Conservation (phyloP, 2,329 filamentous ascomycete species). For the Ascochyta pisi region DNA sequence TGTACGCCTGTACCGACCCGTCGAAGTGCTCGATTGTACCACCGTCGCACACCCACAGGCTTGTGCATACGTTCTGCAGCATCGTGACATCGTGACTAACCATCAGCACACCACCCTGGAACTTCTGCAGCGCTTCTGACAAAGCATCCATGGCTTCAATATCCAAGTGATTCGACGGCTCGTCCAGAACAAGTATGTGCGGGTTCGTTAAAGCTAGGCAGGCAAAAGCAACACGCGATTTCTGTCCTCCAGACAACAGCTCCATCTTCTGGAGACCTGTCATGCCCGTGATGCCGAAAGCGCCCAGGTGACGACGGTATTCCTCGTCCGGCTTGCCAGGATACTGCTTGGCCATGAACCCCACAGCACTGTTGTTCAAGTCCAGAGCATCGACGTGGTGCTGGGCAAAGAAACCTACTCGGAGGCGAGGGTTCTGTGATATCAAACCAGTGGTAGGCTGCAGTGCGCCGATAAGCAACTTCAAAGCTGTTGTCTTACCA, state of each 20-base stretch:
- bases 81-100: conserved; percentile 99
- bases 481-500: conserved; percentile 97
- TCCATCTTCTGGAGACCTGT: conserved; percentile 97
- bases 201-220: conserved; percentile 92
- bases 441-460: conserved; percentile 80
- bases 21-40: conserved; percentile 96
- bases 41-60: conserved; percentile 94
- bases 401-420: conserved; percentile 96
- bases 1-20: conserved; percentile 94
- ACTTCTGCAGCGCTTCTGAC: conserved; percentile 79
- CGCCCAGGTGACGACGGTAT: conserved; percentile 92
- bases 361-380: conserved; percentile 84
- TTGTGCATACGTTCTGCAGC: conserved; percentile 93
- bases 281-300: conserved; percentile 85
- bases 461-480: conserved; percentile 91
- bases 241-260: conserved; percentile 93
- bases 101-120: conserved; percentile 96
- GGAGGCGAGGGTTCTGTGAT: conserved; percentile 83
- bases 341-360: conserved; percentile 94
- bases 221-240: conserved; percentile 98
- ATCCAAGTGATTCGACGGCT: conserved; percentile 98
- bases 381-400: conserved; percentile 98
- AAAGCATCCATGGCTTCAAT: conserved; percentile 99
- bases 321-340: conserved; percentile 94
- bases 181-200: conserved; percentile 96